Percentiles rank a stretch among this genome's conserved stretches.
These are phyloP conservation scores for Ustilago nuda DNA, from an alignment of 1,284 basidiomycete species.

Conservation along the genomic window DNA sequence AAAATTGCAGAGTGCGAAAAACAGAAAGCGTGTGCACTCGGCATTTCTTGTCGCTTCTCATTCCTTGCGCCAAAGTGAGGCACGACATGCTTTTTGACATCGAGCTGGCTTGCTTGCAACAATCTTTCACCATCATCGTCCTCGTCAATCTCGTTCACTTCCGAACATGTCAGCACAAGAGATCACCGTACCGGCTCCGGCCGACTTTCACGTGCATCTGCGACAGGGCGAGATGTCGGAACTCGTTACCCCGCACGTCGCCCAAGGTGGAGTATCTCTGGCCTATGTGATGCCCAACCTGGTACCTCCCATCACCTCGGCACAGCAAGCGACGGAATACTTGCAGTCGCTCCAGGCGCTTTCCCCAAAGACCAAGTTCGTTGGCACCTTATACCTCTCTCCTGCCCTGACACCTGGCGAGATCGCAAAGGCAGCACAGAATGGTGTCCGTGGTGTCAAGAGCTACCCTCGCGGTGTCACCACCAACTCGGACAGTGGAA, in stretches of 20 bases:
- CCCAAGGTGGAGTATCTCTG: slow-evolving; percentile 85
- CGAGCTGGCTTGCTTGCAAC: background rate
- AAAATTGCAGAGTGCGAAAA: no score
- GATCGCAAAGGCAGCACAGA: slow-evolving; percentile 79
- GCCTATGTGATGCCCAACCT: slow-evolving; percentile 99
- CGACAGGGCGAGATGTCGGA: slow-evolving; percentile 82
- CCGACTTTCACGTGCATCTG: slow-evolving; percentile 91
- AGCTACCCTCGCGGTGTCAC: slow-evolving; percentile 98
- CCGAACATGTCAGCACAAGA: slow-evolving; percentile 32
- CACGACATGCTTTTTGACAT: slow-evolving; percentile 21
- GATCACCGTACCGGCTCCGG: slow-evolving; percentile 55
- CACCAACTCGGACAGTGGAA: slow-evolving; percentile 95
- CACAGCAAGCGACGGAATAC: slow-evolving; percentile 85
- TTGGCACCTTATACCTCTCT: slow-evolving; percentile 96
- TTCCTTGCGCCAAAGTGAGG: slow-evolving; percentile 2
- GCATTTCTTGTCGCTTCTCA: slow-evolving; percentile 18
- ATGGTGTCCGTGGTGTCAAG: slow-evolving; percentile 79
- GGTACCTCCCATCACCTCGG: slow-evolving; percentile 88
- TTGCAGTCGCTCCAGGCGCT: slow-evolving; percentile 80
- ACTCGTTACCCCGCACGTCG: slow-evolving; percentile 90
- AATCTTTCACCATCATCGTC: background rate
- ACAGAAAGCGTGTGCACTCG: background rate
- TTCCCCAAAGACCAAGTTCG: slow-evolving; percentile 83
- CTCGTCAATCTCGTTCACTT: background rate
- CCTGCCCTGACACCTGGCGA: slow-evolving; percentile 90